Evolutionary conservation across 164 flowering plant species (phyloP).

Genomic region (Echeveria elegans): DNA sequence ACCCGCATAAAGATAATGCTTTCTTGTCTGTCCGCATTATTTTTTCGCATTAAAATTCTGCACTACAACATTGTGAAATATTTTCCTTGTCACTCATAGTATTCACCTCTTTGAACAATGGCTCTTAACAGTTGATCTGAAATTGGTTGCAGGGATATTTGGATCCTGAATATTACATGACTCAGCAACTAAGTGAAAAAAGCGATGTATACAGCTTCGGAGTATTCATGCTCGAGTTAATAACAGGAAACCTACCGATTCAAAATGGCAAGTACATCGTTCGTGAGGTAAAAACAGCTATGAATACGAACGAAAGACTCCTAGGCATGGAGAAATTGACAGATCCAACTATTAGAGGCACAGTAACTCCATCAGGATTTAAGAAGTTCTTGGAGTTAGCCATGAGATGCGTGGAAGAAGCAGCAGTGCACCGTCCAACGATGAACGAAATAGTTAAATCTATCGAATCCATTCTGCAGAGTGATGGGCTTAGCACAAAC

Average conservation of each 20-base stretch:
- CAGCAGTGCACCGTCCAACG: neutral
- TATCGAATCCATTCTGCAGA: neutral
- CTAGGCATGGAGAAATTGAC: neutral
- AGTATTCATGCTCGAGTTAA: neutral
- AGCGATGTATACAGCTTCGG: neutral
- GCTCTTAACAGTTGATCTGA: neutral
- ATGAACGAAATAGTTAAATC: constrained; percentile 4
- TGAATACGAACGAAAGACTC: neutral
- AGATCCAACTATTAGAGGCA: neutral
- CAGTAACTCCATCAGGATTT: neutral
- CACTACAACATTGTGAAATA: neutral
- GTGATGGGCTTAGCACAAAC: neutral
- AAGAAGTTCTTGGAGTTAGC: constrained; percentile 3
- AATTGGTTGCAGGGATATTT: neutral
- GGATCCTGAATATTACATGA: neutral
- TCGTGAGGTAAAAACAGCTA: neutral
- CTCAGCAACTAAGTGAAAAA: neutral
- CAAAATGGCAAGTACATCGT: neutral
- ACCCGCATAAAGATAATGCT: neutral
- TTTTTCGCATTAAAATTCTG: neutral
- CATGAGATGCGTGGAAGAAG: constrained; percentile 4
- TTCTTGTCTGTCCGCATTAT: neutral
- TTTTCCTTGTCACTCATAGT: too few species aligned
- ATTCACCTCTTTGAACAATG: neutral
- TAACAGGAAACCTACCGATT: neutral